Evolutionary conservation across 805 yeast genomes (phyloP), one percentile per base, ranked within the genome.

Genomic region (Saturnispora dispora): DNA sequence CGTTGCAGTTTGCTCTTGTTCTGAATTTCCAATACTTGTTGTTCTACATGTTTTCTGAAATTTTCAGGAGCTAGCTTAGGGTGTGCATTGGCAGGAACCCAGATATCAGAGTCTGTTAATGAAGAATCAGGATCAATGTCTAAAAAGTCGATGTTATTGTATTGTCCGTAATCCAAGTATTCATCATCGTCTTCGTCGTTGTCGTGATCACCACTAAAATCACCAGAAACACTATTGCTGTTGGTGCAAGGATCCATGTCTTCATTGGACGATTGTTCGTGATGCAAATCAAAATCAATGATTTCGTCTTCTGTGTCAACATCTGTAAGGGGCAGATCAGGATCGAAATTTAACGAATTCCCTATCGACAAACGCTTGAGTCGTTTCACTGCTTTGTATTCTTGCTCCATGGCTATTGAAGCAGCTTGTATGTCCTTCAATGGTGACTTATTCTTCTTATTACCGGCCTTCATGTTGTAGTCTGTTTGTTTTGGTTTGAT

Each of bases 31-130:
- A 74, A 75, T 4, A 78, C 80, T n/a, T 79, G 74, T 27, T 70
- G 65, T 52, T 82, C 82, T 44, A 85, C 82, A 61, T 84, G 85
- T 57, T 75, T 77, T 56, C 81, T 72, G 68, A 81, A 85, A 59
- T 86, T 88, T 60, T 87, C 95, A 2, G 98, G 98, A 25, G 95
- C 90, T n/a, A 91, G 77, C 60, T 86, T 91, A 1, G 98, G 98
- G 64, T 93, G 99, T 37, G 88, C 74, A 55, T 80, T 81, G 2
- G 98, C 99, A 0, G 98, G 98, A 1, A 93, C 97, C 99, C 99
- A 91, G 50, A 91, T 70, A 48, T 52, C 50, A 2, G 51, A 44
- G 27, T 52, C 55, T 7, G 48, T 28, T 23, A 47, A 46, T 10
- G 51, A 44, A 13, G 55, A 30, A 45, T 52, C 53, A 5, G 58